Percentiles rank a stretch among this genome's conserved stretches.
Evolutionary conservation across 352 stramenopile species (phyloP).

Genomic region (Plasmopara halstedii): DNA sequence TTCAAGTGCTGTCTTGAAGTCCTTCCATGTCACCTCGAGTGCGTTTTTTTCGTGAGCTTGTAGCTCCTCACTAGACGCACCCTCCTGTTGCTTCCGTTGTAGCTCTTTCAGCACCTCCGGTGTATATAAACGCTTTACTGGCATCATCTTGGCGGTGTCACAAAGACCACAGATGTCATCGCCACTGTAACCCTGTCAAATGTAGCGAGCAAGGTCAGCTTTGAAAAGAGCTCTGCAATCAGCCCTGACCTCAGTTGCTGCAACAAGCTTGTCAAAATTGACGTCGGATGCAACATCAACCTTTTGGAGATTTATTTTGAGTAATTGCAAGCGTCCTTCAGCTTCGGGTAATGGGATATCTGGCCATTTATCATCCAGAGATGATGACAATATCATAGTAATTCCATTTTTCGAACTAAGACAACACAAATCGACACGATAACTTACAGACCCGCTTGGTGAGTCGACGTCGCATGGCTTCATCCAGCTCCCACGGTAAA

Average conservation of each 20-base stretch:
- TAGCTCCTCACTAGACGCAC: conserved; percentile 32
- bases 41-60: conserved; percentile 44
- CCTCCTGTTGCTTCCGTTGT: conserved; percentile 39
- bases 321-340: conserved; percentile 52
- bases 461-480: conserved; percentile 91
- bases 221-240: background rate
- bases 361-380: conserved; percentile 3
- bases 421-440: background rate
- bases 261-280: conserved; percentile 69
- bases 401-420: no score
- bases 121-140: conserved; percentile 72
- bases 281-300: conserved; percentile 81
- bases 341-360: conserved; percentile 54
- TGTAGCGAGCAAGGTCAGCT: background rate
- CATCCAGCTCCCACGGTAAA: conserved; percentile 94
- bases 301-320: conserved; percentile 70
- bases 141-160: conserved; percentile 74
- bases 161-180: conserved; percentile 50
- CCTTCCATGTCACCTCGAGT: conserved; percentile 39
- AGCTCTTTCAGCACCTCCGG: conserved; percentile 42
- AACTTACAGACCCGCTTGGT: conserved; percentile 90
- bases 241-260: conserved; percentile 41
- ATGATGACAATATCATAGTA: no score
- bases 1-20: conserved; percentile 63
- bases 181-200: conserved; percentile 42